Base-by-base conservation (phyloP, 208 protist genomes). In the Leishmania turanica region DNA sequence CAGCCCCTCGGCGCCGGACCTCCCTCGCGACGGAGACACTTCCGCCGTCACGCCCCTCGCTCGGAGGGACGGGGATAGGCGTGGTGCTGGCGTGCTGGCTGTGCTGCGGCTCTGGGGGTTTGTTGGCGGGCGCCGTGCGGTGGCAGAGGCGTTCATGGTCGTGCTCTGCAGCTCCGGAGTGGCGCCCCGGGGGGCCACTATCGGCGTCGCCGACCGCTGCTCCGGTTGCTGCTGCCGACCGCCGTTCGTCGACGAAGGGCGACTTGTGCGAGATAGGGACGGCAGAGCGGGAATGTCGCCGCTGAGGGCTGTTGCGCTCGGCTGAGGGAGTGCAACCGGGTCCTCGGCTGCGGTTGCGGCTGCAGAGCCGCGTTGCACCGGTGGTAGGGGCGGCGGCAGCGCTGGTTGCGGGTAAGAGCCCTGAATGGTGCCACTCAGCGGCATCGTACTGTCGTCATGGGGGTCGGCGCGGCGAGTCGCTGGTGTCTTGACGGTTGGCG, bases 311-410 rank as follows among this genome's bases (percentile, higher is more conserved):
- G 49, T 47, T 60, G 40, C 53, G 56, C 74, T 77, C 40, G 74
- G 34, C 15, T 56, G n/a, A 42, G 54, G 56, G 37, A 77, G 11
- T 24, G 74, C 5, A 15, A 17, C 21, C 24, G 37, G 40, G 74
- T 53, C 56, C 34, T 62, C 56, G 62, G 72, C 54, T 34, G 64
- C 24, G 80, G 47, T 71, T 53, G 77, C 13, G 66, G 37, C 2
- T 27, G 80, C 75, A n/a, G 80, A 79, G 51, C 84, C 78, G 34
- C 87, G 87, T 24, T 84, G 82, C 64, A 86, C 80, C 7, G 81
- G 84, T 60, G 87, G 81, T 45, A 80, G 82, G 2, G 79, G 76
- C 15, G 81, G 82, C 24, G 86, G 81, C 19, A 81, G 79, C 15
- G 84, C 54, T 5, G 84, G 82, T 42, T 84, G 82, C 8, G 66